Evolutionary conservation across 805 yeast genomes (phyloP).

Genomic region (Suhomyces sp.): DNA sequence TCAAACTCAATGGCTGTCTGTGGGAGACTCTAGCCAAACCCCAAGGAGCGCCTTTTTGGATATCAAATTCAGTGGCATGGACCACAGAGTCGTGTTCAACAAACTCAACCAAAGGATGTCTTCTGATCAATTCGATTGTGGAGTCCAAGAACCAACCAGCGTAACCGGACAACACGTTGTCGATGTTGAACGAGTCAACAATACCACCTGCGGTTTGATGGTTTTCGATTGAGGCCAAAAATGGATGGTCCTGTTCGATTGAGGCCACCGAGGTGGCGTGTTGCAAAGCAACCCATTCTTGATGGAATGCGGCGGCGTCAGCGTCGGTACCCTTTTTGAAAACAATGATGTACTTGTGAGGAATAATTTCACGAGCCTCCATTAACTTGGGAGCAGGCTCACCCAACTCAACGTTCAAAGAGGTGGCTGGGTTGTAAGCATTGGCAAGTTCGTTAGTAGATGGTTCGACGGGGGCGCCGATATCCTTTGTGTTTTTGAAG

Average conservation of each 20-base stretch:
- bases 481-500: constrained; percentile 11
- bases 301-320: constrained; percentile 61
- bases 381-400: constrained; percentile 45
- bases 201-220: constrained; percentile 15
- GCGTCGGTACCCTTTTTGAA: constrained; percentile 63
- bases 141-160: constrained; percentile 78
- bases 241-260: constrained; percentile 27
- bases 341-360: constrained; percentile 81
- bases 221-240: constrained; percentile 29
- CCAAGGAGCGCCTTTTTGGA: constrained; percentile 90
- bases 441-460: constrained; percentile 2
- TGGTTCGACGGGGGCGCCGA: constrained; percentile 2
- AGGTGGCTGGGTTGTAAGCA: constrained; percentile 2
- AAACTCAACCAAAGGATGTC: constrained; percentile 58
- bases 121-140: constrained; percentile 69
- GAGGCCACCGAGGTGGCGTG: constrained; percentile 45
- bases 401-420: constrained; percentile 11
- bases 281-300: constrained; percentile 57
- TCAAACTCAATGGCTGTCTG: constrained; percentile 64
- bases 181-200: constrained; percentile 59
- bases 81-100: constrained; percentile 78
- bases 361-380: constrained; percentile 49
- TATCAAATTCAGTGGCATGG: constrained; percentile 56
- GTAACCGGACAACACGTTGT: constrained; percentile 66
- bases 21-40: constrained; percentile 90